Base-by-base conservation (phyloP, 441 rosid species). In the Populus hybrid region DNA sequence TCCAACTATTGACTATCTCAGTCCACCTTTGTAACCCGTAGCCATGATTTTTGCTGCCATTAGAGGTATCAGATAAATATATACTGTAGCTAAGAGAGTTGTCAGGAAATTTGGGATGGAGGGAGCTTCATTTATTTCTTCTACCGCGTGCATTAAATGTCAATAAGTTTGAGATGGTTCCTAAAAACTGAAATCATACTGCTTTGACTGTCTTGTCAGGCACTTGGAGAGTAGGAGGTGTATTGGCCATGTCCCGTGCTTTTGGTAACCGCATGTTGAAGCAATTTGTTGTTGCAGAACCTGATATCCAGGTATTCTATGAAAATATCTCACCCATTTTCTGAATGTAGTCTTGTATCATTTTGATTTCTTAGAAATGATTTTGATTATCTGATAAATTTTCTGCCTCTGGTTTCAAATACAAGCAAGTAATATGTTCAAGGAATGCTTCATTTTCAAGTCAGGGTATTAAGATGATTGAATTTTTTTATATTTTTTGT, bases 141-240 rank as follows among this genome's bases (percentile, higher is more conserved):
- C n/a, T 36, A 16, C 50, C 19, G 8, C 30, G 34, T 79, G n/a
- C 19, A 32, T 68, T 7, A 16, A 28, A 40, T 69, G 21, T 9
- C 2, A 57, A 9, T 11, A 21, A 28, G 5, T 68, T 68, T n/a
- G 21, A 32, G 42, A 11, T 11, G 2, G 4, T 57, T 82, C 32
- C 38, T 50, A 16, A 69, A 66, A 38, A 14, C 19, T 28, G 38
- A 66, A 42, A 70, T 77, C 19, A 64, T 74, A 32, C 30, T 78
- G 66, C 76, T 83, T 78, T 79, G 74, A 42, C 68, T 76, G 53
- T 79, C 63, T 78, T 82, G 66, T 72, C 85, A 94, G 99, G 99
- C 79, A 97, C 98, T 71, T 97, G 99, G 99, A 89, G 99, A 84
- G 99, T 97, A 66, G 99, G 99, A 73, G 99, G 98, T 76, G 98